These are phyloP conservation scores for Santalum album DNA, from an alignment of 164 flowering plant species.

Conservation along the genomic window DNA sequence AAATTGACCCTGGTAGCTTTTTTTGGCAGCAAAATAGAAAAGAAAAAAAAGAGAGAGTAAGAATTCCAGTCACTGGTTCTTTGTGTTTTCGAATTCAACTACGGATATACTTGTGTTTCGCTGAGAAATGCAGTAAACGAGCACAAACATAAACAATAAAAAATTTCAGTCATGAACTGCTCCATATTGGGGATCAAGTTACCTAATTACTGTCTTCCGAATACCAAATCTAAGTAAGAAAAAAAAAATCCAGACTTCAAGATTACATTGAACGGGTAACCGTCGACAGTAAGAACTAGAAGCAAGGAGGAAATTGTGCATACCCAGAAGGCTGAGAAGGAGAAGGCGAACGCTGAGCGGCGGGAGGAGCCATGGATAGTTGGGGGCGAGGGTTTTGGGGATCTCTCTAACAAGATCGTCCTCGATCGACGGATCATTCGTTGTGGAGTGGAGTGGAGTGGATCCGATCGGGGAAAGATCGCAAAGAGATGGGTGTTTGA, in stretches of 20 bases:
- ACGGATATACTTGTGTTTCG: neutral
- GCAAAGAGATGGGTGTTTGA: no score
- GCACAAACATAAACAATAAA: neutral
- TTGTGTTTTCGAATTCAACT: neutral
- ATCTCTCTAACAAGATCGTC: neutral
- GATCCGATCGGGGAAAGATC: no score
- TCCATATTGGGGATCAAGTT: neutral
- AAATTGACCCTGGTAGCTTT: neutral
- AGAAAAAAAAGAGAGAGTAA: neutral
- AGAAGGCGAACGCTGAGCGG: slow-evolving; percentile 51
- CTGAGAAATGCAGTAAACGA: neutral
- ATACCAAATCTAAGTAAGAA: neutral
- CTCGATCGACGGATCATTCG: neutral
- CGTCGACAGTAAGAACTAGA: neutral
- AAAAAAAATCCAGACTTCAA: neutral
- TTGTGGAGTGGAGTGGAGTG: no score
- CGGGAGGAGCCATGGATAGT: slow-evolving; percentile 50
- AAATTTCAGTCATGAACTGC: neutral
- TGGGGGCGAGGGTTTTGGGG: neutral
- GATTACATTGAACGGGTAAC: neutral
- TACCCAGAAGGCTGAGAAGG: slow-evolving; percentile 97
- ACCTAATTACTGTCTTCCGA: neutral
- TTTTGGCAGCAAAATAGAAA: neutral
- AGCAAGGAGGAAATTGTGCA: neutral
- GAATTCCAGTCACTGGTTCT: neutral